These are phyloP conservation scores for Halteria grandinella DNA, from an alignment of 73 alveolate genomes.

Conservation along the genomic window DNA sequence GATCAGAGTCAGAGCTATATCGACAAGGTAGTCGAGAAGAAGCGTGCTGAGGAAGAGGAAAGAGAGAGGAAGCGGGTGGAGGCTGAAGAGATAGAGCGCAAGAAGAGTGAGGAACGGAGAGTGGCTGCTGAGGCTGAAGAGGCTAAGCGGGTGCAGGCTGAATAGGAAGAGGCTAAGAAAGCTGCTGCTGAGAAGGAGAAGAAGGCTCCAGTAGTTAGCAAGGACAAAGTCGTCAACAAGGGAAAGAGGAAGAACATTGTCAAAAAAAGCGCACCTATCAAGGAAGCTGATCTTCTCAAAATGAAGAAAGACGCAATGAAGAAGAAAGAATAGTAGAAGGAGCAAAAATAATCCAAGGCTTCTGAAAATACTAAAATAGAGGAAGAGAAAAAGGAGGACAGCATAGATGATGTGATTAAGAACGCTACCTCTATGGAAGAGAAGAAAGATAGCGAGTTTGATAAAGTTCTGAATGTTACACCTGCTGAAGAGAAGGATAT, in stretches of 20 bases:
- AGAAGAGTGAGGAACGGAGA: constrained; percentile 17
- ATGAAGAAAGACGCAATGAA: constrained; percentile 5
- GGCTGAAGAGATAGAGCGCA: constrained; percentile 25
- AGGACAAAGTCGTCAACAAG: constrained; percentile 9
- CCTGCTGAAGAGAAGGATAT: constrained; percentile 17
- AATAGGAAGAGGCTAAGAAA: constrained; percentile 1
- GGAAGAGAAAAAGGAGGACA: constrained; percentile 11
- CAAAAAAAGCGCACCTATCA: constrained; percentile 8
- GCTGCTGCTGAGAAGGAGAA: neutral
- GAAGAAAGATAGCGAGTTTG: constrained; percentile 23
- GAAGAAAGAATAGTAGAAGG: neutral
- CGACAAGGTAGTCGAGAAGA: constrained; percentile 11
- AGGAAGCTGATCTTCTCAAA: neutral
- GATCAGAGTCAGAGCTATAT: constrained; percentile 8
- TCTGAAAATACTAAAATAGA: constrained; percentile 24
- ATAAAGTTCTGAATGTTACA: constrained; percentile 1
- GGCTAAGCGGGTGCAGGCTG: constrained; percentile 8
- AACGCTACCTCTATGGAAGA: constrained; percentile 35
- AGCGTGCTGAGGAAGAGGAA: constrained; percentile 52
- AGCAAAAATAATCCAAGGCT: constrained; percentile 11
- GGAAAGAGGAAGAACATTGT: constrained; percentile 50
- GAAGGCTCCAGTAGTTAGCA: constrained; percentile 25
- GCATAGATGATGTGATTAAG: constrained; percentile 10
- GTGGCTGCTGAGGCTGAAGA: constrained; percentile 11
- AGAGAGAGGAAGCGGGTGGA: constrained; percentile 20